phyloP scores from a whole-genome alignment of 306 rosid species.

The Cicer arietinum region DNA sequence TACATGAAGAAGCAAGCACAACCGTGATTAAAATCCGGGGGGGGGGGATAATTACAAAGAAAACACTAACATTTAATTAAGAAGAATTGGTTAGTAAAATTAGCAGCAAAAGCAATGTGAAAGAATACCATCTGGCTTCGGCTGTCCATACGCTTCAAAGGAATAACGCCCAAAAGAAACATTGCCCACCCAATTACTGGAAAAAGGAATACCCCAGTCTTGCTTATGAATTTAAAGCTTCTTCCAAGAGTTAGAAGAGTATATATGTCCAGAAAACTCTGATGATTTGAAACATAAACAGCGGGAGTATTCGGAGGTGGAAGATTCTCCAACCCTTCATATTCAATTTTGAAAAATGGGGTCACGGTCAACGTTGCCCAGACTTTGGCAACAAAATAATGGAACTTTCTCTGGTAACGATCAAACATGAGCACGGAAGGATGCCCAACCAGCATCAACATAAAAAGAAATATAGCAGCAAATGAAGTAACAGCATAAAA shows the following conservation, averaged over 20 bases:
- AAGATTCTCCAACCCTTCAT: conserved; percentile 85
- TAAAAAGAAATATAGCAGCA: conserved; percentile 69
- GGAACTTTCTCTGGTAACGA: conserved; percentile 71
- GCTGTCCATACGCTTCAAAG: conserved; percentile 90
- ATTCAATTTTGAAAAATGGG: conserved; percentile 72
- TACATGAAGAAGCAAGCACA: conserved; percentile 42
- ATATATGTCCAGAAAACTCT: conserved; percentile 93
- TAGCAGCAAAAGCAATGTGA: conserved; percentile 16
- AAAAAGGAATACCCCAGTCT: conserved; percentile 88
- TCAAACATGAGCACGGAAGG: conserved; percentile 74
- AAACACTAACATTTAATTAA: conserved; percentile 26
- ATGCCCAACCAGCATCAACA: conserved; percentile 75
- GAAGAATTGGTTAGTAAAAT: conserved; percentile 31
- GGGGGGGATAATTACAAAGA: conserved; percentile 2
- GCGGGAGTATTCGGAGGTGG: conserved; percentile 83
- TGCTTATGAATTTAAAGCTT: conserved; percentile 93
- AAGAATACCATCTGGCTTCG: conserved; percentile 90
- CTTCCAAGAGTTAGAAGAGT: conserved; percentile 87
- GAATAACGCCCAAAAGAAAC: conserved; percentile 84
- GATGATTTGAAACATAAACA: conserved; percentile 94
- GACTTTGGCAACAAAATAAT: conserved; percentile 70
- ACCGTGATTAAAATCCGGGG: conserved; percentile 15
- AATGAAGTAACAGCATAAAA: conserved; percentile 68
- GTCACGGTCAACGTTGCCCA: conserved; percentile 75
- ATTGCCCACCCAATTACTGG: conserved; percentile 98